These are phyloP conservation scores for Blastocystis sp. DNA, from an alignment of 352 stramenopile species.

Conservation along the genomic window DNA sequence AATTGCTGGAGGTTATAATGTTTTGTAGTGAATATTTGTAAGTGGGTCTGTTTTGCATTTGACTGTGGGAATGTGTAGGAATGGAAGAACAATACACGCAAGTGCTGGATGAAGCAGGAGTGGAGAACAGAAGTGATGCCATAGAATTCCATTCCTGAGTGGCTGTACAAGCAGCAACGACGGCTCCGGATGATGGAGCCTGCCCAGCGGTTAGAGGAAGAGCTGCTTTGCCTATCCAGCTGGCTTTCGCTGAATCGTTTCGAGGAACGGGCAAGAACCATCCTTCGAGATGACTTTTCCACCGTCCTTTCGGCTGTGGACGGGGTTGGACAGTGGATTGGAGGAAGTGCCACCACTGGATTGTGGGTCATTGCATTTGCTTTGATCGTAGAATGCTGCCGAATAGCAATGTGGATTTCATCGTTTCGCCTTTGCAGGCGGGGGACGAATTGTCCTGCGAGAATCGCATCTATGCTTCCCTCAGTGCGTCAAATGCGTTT, in stretches of 20 bases:
- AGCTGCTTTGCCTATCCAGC: slow-evolving; percentile 36
- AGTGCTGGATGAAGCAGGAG: not conserved
- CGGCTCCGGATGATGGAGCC: not conserved
- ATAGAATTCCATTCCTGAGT: not conserved
- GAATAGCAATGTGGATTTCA: slow-evolving; percentile 62
- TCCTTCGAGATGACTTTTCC: not conserved
- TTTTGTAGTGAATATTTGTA: no score
- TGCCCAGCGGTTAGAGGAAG: slow-evolving; percentile 24
- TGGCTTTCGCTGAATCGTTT: slow-evolving; percentile 35
- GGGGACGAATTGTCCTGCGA: not conserved
- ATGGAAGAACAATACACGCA: not conserved
- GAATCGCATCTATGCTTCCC: not conserved
- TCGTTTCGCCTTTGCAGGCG: not conserved
- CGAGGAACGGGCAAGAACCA: slow-evolving; percentile 5
- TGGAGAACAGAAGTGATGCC: not conserved
- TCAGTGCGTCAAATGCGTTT: not conserved
- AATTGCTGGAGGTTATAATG: no score
- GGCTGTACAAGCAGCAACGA: not conserved
- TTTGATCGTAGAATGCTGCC: slow-evolving; percentile 8
- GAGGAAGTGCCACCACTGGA: slow-evolving; percentile 9
- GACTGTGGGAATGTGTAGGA: not conserved
- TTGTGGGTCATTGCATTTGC: not conserved
- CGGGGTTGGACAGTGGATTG: not conserved
- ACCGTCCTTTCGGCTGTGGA: not conserved
- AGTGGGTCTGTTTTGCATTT: not conserved